Conservation (phyloP, 495 filamentous ascomycete species). For the Tuber magnatum region DNA sequence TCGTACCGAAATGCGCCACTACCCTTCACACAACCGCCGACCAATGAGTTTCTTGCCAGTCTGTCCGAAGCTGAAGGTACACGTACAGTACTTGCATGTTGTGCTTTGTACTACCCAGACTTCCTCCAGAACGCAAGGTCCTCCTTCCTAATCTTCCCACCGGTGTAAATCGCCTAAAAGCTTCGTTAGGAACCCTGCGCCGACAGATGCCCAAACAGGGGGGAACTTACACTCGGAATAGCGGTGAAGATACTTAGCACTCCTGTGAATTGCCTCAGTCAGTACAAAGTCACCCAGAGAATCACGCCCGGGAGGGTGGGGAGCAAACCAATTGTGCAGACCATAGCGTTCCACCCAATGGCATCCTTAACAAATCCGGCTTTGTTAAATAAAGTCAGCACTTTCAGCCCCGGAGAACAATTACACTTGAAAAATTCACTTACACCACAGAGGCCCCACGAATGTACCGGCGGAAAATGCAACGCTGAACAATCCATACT, state of each 20-base stretch:
- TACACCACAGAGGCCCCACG: slow-evolving; percentile 56
- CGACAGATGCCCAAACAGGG: not conserved
- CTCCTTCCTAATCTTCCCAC: slow-evolving; percentile 21
- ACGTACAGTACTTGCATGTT: not conserved
- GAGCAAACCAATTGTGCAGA: slow-evolving; percentile 48
- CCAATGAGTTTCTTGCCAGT: not conserved
- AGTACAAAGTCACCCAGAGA: not conserved
- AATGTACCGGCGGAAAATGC: slow-evolving; percentile 52
- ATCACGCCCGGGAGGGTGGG: not conserved
- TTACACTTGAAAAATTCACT: slow-evolving; percentile 41
- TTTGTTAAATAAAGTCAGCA: slow-evolving; percentile 16
- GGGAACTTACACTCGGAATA: slow-evolving; percentile 24
- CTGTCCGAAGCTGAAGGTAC: not conserved
- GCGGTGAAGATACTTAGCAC: slow-evolving; percentile 21
- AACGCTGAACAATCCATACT: slow-evolving; percentile 33
- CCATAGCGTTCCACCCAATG: slow-evolving; percentile 58
- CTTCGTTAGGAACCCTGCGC: not conserved
- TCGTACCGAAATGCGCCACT: not conserved
- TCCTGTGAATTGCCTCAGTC: slow-evolving; percentile 11
- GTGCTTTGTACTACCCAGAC: not conserved
- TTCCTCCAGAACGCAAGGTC: slow-evolving; percentile 15
- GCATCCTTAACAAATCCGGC: slow-evolving; percentile 54
- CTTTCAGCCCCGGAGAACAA: not conserved
- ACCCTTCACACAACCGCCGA: not conserved
- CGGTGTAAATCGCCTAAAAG: slow-evolving; percentile 28